These are phyloP conservation scores for Selaginella moellendorffii DNA, from an alignment of 75 land plant genomes.

Conservation along the genomic window DNA sequence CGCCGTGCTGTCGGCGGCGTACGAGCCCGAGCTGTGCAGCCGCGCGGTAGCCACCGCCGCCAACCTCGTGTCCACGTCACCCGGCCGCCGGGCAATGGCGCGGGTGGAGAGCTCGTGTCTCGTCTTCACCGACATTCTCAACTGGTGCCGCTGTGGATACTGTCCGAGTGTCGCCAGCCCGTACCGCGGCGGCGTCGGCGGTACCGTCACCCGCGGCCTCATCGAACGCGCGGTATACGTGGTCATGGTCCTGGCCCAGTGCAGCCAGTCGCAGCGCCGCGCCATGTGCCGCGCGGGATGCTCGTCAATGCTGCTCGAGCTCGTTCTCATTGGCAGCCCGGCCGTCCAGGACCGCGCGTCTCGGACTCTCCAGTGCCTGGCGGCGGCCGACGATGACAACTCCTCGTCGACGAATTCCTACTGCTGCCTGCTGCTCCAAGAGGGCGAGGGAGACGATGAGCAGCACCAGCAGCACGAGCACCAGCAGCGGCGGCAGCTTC, in stretches of 20 bases:
- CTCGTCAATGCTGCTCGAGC: slow-evolving; percentile 45
- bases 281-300: slow-evolving; percentile 61
- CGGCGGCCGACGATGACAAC: slow-evolving; percentile 23
- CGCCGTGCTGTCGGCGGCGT: slow-evolving; percentile 27
- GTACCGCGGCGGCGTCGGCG: neutral
- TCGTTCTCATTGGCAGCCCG: slow-evolving; percentile 54
- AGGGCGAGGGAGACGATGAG: no score
- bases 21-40: neutral
- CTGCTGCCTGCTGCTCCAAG: no score
- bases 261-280: slow-evolving; percentile 37
- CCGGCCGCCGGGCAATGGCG: slow-evolving; percentile 42
- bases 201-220: neutral
- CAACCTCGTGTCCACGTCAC: slow-evolving; percentile 45
- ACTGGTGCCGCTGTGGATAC: slow-evolving; percentile 30
- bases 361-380: slow-evolving; percentile 55
- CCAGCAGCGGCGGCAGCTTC: no score
- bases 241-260: slow-evolving; percentile 83
- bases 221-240: slow-evolving; percentile 58
- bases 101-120: slow-evolving; percentile 22
- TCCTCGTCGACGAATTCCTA: no score
- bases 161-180: neutral
- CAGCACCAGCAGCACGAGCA: no score
- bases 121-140: slow-evolving; percentile 31
- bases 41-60: slow-evolving; percentile 36
- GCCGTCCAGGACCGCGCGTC: slow-evolving; percentile 81